These are phyloP conservation scores for Ogataea nonfermentans DNA, from an alignment of 805 yeast species.

Conservation along the genomic window DNA sequence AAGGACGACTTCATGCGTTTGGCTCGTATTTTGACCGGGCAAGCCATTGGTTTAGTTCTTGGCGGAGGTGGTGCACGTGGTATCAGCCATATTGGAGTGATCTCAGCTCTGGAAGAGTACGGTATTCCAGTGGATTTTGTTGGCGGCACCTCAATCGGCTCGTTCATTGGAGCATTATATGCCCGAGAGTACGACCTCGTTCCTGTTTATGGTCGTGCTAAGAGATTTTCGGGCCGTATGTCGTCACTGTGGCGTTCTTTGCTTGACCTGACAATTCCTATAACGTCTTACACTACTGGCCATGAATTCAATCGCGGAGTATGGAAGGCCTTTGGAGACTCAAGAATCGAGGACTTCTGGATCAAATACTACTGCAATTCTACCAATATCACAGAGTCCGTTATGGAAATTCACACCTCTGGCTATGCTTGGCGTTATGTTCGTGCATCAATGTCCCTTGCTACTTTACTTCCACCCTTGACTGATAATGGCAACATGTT, in stretches of 20 bases:
- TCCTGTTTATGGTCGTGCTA: conserved; percentile 86
- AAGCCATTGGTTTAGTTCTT: conserved; percentile 88
- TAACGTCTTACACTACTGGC: conserved; percentile 93
- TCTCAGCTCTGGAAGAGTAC: conserved; percentile 84
- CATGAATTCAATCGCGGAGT: conserved; percentile 95
- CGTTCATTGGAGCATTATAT: conserved; percentile 92
- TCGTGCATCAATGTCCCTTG: conserved; percentile 94
- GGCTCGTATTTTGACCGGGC: conserved; percentile 87
- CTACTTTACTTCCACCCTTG: conserved; percentile 87
- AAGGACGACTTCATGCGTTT: conserved; percentile 87
- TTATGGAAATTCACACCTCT: conserved; percentile 89
- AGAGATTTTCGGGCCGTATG: conserved; percentile 78
- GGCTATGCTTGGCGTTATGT: conserved; percentile 97
- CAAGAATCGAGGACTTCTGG: conserved; percentile 96
- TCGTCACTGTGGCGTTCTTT: conserved; percentile 83
- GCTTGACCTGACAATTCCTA: conserved; percentile 86
- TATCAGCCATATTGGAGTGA: conserved; percentile 84
- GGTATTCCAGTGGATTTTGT: conserved; percentile 92
- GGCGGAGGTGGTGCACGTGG: conserved; percentile 99
- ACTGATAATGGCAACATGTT: conserved; percentile 90
- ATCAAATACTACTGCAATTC: conserved; percentile 83
- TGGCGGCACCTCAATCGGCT: conserved; percentile 96
- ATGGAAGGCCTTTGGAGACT: conserved; percentile 94
- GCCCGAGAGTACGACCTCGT: conserved; percentile 91
- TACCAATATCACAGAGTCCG: conserved; percentile 90